Evolutionary conservation across 169 alveolate species (phyloP).

Genomic region (Sarcocystis neurona): DNA sequence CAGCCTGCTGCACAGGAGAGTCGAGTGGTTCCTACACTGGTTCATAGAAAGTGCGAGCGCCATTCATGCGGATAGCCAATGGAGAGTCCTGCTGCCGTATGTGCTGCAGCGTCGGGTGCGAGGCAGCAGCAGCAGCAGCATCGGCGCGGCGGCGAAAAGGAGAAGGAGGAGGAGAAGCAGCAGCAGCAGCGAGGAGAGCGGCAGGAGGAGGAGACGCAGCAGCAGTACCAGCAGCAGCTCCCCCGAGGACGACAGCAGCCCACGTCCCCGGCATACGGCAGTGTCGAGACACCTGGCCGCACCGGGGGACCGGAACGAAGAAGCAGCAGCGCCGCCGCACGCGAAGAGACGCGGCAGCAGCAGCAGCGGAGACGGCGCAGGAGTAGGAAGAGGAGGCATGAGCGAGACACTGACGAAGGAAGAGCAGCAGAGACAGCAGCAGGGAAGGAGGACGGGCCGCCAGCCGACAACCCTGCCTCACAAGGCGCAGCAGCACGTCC

Average conservation of each 20-base stretch:
- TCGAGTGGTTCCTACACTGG: constrained; percentile 70
- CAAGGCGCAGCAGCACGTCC: too few species aligned
- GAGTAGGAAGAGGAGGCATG: too few species aligned
- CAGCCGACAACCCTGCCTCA: too few species aligned
- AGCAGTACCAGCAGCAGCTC: background rate
- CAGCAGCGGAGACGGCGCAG: too few species aligned
- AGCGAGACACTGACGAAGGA: too few species aligned
- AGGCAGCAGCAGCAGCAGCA: background rate
- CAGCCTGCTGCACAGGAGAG: constrained; percentile 56
- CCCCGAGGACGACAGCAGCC: background rate
- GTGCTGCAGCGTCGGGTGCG: background rate
- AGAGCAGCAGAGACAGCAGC: too few species aligned
- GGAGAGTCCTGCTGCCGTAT: constrained; percentile 67
- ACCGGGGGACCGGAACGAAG: background rate
- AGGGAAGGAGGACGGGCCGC: too few species aligned
- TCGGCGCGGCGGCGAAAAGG: background rate
- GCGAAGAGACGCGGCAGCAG: background rate
- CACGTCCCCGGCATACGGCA: background rate
- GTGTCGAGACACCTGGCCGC: background rate
- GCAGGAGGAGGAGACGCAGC: background rate
- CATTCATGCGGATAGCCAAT: constrained; percentile 64
- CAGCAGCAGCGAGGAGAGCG: background rate
- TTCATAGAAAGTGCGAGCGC: constrained; percentile 66
- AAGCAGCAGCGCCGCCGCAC: background rate
- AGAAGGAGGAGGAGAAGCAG: background rate